Evolutionary conservation across 257 asterid species (phyloP), one percentile per base, ranked within the genome.

Genomic region (Thymus mandschuricus): DNA sequence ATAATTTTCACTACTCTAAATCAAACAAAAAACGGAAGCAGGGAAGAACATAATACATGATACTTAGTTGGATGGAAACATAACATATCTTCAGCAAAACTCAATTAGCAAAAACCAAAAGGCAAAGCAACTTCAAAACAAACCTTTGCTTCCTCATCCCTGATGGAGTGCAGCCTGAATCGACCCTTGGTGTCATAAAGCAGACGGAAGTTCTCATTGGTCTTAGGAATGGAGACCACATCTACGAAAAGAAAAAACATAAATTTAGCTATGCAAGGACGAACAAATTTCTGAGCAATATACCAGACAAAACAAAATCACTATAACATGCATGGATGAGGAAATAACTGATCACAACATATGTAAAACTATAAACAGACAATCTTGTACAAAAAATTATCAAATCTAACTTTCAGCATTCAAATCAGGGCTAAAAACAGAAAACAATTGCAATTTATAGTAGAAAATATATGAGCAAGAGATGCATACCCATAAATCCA

Each of bases 71-170:
- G 38, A 33, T 33, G 1, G n/a, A 12, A 48, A 48, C 12, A 49
- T 1, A 49, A 49, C 7, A 52, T 21, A 50, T 50, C 8, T 52
- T 52, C 31, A 1, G 35, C 35, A 27, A 28, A 55, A 13, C 5
- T 27, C 6, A 55, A 8, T 55, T 28, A 55, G 10, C 9, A 29
- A 34, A 33, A 2, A 33, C 28, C 27, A 33, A 33, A 31, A 11
- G 28, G 31, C 2, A 5, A 58, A 44, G 45, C 4, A 48, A 60
- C 40, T 40, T 35, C n/a, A 8, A 12, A 29, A 49, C 78, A 59
- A 1, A 88, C 96, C 92, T 88, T 89, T 58, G 96, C 73, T 80
- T 89, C 96, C 81, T 89, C 92, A 70, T 89, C 93, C 79, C 96
- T 79, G 81, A 89, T 56, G 0, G 91, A 85, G 76, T 89, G 96